A percentile compares a stretch with the other conserved stretches of the same genome.
These are phyloP conservation scores for Irpex sp. DNA, from an alignment of 1,284 basidiomycete genomes.

Conservation along the genomic window DNA sequence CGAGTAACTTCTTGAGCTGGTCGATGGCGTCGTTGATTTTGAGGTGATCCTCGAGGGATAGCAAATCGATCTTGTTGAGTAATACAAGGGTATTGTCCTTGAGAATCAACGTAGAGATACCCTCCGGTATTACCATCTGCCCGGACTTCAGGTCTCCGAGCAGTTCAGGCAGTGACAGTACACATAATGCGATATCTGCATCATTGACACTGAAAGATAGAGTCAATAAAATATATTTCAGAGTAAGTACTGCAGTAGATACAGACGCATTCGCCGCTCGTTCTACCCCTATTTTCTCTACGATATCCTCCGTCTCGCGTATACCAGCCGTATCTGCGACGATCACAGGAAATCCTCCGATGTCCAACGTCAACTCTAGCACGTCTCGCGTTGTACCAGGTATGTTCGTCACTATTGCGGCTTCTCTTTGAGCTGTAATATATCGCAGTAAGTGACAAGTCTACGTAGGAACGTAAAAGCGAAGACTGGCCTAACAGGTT, in stretches of 20 bases:
- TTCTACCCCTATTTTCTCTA: slow-evolving; percentile 82
- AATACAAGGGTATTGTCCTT: slow-evolving; percentile 54
- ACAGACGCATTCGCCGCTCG: slow-evolving; percentile 65
- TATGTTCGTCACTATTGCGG: slow-evolving; percentile 82
- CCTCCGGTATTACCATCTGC: slow-evolving; percentile 38
- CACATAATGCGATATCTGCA: slow-evolving; percentile 75
- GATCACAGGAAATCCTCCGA: slow-evolving; percentile 80
- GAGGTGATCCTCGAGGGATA: slow-evolving; percentile 17
- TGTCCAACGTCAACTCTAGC: slow-evolving; percentile 78
- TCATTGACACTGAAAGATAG: slow-evolving; percentile 46
- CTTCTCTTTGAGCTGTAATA: slow-evolving; percentile 65
- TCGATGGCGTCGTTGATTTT: slow-evolving; percentile 4
- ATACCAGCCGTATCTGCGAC: slow-evolving; percentile 85
- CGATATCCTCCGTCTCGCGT: slow-evolving; percentile 63
- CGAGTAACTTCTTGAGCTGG: slow-evolving; percentile 7
- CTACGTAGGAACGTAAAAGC: neutral
- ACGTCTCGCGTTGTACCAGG: slow-evolving; percentile 89
- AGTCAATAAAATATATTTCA: neutral
- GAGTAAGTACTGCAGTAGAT: neutral
- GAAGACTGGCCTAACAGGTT: slow-evolving; percentile 69
- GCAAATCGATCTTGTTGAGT: slow-evolving; percentile 73
- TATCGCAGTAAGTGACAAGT: neutral
- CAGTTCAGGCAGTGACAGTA: slow-evolving; percentile 65
- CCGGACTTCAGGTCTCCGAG: slow-evolving; percentile 17
- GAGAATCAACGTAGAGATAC: slow-evolving; percentile 46